Base-by-base conservation (phyloP, 306 rosid species). In the Leucaena leucocephala region DNA sequence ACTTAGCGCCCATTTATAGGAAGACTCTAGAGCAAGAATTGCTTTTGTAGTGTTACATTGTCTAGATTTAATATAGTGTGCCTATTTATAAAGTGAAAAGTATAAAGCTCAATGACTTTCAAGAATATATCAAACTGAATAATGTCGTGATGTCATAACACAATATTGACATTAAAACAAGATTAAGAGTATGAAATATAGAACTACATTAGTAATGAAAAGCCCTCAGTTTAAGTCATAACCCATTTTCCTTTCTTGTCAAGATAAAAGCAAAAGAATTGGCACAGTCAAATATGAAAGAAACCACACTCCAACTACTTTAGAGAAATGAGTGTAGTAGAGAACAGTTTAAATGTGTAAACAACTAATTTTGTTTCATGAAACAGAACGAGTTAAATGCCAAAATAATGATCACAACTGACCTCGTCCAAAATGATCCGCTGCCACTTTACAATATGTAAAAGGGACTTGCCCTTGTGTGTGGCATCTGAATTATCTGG, bases 361-460 rank as follows among this genome's bases (percentile, higher is more conserved):
- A 72, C 50, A 61, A 16, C 36, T 38, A 48, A 40, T 59, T 76
- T 49, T 45, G 52, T 44, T 62, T 44, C 38, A 2, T 43, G 46
- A 22, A 7, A 75, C 74, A 66, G 43, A 46, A 27, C 57, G 9
- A 12, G 2, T 36, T 38, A 9, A 19, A 52, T 44, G 70, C 70
- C 50, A 62, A 42, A 59, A n/a, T 61, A 21, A 68, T 59, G 73
- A 64, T 76, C 72, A 62, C 63, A 59, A 85, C 84, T 76, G 68
- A 94, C 98, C 98, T 94, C 97, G 78, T 92, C 98, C 86, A 92
- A 83, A 82, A 92, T 92, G 79, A 94, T 82, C 52, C 98, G 90
- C 49, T 86, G 86, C 98, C 98, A 94, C 83, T 85, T 91, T 45
- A 91, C 88, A 77, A 87, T 78, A 86, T 92, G 97, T 72, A 92